Base-by-base conservation (phyloP, 2,329 filamentous ascomycete genomes). In the Venturiaceae sp. region DNA sequence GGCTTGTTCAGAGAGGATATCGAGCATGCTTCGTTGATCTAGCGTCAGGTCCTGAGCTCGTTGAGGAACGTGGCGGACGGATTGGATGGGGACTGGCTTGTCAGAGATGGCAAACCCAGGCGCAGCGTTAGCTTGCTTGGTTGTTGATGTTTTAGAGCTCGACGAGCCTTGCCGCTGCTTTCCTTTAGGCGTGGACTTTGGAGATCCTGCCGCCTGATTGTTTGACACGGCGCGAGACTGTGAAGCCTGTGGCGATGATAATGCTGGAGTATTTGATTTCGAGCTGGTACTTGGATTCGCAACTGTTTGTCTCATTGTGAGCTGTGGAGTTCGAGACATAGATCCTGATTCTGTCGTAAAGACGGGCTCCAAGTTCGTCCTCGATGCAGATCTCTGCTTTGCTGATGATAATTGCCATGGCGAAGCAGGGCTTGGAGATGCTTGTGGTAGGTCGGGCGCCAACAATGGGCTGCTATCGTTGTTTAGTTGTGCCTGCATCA, bases 1-100 rank as follows among this genome's bases (percentile, higher is more conserved):
- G 69, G 87, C 84, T 72, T 99, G 91, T 67, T 95, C 85, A 7
- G 85, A 85, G 14, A 97, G 87, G 59, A 99, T 99, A 64, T 96
- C 90, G 16, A 85, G 83, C 75, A 99, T 86, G 34, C 87, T 91
- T 13, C 91, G 75, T 3, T 89, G 87, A 1, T 82, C 80, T 58
- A 89, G 87, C 0, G 81, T 75, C 58, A 83, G 85, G 21, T 80
- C 78, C 16, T 82, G 77, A 3, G 81, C 74, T 80, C 87, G 33
- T 75, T 83, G 63, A 21, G 66, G 71, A 57, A 68, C 72, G 64
- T 80, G 79, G 34, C 72, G 75, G 59, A 77, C 77, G 53, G 72
- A 79, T 60, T 71, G 79, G 60, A 68, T 72, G 21, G 70, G 65
- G 14, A 70, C 67, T 53, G 67, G 57, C 6, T 46, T 69, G 63